Evolutionary conservation across 73 alveolate genomes (phyloP).

Genomic region (Paramecium octaurelia): DNA sequence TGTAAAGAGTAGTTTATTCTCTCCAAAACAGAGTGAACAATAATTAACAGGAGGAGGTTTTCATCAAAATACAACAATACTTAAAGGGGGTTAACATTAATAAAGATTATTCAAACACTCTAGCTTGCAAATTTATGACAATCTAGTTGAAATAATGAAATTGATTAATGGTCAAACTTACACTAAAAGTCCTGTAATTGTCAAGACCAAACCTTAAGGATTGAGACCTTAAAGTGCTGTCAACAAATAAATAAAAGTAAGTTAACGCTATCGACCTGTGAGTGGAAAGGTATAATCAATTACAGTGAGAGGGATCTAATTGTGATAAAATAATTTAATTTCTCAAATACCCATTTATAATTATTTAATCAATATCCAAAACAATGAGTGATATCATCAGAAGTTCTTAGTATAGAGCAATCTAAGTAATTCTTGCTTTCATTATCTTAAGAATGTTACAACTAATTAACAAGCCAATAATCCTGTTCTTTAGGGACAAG

Average conservation of each 20-base stretch:
- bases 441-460: not conserved
- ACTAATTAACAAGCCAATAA: not conserved
- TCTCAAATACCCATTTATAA: not conserved
- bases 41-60: not conserved
- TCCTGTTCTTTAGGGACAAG: not conserved
- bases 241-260: not conserved
- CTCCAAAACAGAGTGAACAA: not conserved
- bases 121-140: not conserved
- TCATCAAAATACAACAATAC: not conserved
- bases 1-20: not conserved
- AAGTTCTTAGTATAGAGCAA: not conserved
- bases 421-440: not conserved
- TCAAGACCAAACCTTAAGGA: not conserved
- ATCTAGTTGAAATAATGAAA: not conserved
- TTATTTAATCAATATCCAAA: not conserved
- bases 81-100: not conserved
- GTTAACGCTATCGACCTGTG: not conserved
- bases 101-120: not conserved
- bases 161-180: not conserved
- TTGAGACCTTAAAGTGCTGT: conserved; percentile 42
- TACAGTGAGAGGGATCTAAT: not conserved
- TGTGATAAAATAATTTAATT: not conserved
- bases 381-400: not conserved
- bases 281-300: not conserved
- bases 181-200: not conserved